Percentiles rank a stretch among this genome's conserved stretches.
Conservation (phyloP, 192 early-diverging fungal genomes). For the Backusella australiensis region DNA sequence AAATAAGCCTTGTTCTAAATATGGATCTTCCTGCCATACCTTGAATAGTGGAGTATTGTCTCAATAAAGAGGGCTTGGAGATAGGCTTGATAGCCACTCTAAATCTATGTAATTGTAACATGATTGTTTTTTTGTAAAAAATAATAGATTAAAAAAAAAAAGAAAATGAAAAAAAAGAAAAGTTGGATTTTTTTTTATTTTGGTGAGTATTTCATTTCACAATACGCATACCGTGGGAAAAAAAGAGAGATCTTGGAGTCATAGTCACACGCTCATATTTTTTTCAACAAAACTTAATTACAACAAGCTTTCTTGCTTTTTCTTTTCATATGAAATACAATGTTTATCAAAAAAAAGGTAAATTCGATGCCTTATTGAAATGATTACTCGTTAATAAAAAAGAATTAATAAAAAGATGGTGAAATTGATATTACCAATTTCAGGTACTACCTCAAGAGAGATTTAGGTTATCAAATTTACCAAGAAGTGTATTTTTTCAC, state of each 20-base stretch:
- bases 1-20: too few relatives aligned
- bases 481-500: slow-evolving; percentile 2
- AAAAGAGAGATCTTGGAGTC: not conserved
- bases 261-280: slow-evolving; percentile 1
- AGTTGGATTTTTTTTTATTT: not conserved
- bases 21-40: not conserved
- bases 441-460: not conserved
- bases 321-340: not conserved
- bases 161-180: not conserved
- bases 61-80: not conserved
- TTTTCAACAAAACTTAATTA: not conserved
- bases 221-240: slow-evolving; percentile 2
- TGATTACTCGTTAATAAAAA: not conserved
- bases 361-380: not conserved
- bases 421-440: not conserved
- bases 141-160: not conserved
- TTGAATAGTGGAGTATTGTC: not conserved
- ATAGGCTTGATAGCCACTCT: not conserved
- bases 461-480: not conserved
- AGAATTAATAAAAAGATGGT: not conserved
- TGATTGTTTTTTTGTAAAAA: not conserved
- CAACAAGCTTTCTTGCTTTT: not conserved
- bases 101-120: slow-evolving; percentile 1
- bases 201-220: not conserved
- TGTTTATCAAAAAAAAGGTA: not conserved